Evolutionary conservation across 2,329 filamentous ascomycete species (phyloP).

Genomic region (Calonectria multiphialidica): DNA sequence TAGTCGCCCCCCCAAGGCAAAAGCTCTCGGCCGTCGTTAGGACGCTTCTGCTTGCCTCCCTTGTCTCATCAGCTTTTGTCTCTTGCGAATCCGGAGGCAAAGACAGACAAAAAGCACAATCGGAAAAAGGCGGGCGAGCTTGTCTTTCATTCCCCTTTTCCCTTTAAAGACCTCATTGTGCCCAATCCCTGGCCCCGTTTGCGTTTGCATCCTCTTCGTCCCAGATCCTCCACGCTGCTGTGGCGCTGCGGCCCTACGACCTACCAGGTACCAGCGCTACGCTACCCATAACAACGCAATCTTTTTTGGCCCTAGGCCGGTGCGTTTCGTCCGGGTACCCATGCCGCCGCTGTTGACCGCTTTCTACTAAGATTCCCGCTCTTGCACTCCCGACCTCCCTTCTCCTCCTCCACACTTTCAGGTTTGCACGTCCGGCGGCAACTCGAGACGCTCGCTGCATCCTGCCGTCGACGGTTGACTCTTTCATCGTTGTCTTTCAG

Average conservation of each 20-base stretch:
- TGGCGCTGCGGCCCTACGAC: constrained; percentile 18
- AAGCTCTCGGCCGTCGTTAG: neutral
- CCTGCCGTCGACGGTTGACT: constrained; percentile 7
- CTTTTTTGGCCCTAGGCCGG: constrained; percentile 24
- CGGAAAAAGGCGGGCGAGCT: constrained; percentile 23
- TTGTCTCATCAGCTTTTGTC: constrained; percentile 2
- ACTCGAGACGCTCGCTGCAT: constrained; percentile 18
- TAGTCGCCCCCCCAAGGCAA: neutral
- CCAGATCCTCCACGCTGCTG: constrained; percentile 11
- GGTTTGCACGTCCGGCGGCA: constrained; percentile 17
- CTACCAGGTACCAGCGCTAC: constrained; percentile 14
- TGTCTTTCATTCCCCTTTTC: neutral
- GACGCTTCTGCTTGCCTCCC: neutral
- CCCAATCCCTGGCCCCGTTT: neutral
- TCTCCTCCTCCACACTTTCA: constrained; percentile 29
- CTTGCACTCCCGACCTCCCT: constrained; percentile 21
- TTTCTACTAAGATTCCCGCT: constrained; percentile 27
- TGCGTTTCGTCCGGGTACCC: constrained; percentile 23
- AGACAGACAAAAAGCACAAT: constrained; percentile 31
- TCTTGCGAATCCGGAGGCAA: constrained; percentile 17
- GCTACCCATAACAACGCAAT: constrained; percentile 31
- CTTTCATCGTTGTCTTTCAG: neutral
- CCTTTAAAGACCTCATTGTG: constrained; percentile 13
- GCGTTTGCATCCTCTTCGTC: neutral
- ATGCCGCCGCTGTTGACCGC: constrained; percentile 32